Percentiles rank a stretch among this genome's conserved stretches.
Evolutionary conservation across 2,329 filamentous ascomycete genomes (phyloP).

Genomic region (Rosellinia necatrix): DNA sequence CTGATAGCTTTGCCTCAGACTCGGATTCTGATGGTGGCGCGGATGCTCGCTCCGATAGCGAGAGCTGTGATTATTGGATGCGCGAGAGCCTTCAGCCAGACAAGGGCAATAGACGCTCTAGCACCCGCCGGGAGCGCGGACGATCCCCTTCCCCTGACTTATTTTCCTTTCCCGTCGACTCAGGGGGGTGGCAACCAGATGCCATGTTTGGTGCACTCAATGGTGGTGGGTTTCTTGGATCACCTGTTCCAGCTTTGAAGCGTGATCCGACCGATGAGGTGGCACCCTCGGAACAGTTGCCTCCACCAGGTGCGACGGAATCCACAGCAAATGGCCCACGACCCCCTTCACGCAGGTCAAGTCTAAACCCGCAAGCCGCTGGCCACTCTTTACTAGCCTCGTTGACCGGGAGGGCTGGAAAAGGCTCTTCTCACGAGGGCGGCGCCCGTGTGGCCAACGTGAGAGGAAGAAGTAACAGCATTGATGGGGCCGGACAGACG

Average conservation of each 20-base stretch:
- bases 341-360: constrained; percentile 58
- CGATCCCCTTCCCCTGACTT: constrained; percentile 54
- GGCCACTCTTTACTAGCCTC: constrained; percentile 31
- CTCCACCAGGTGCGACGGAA: constrained; percentile 44
- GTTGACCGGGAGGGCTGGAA: constrained; percentile 30
- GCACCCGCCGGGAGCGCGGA: constrained; percentile 18
- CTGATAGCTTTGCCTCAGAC: constrained; percentile 51
- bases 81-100: constrained; percentile 55
- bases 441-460: constrained; percentile 25
- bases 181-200: constrained; percentile 52
- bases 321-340: constrained; percentile 39
- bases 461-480: constrained; percentile 38
- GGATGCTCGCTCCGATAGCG: constrained; percentile 47
- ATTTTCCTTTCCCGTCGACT: constrained; percentile 55
- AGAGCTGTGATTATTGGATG: constrained; percentile 62
- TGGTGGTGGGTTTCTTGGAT: constrained; percentile 42
- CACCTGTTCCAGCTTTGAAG: constrained; percentile 40
- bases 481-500: constrained; percentile 34
- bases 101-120: constrained; percentile 18
- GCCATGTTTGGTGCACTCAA: constrained; percentile 51
- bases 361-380: constrained; percentile 54
- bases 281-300: constrained; percentile 47
- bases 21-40: constrained; percentile 50
- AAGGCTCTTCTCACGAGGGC: constrained; percentile 27
- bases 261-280: constrained; percentile 53